Conservation (phyloP, 148 eudicot genomes). For the Polygonum aviculare region DNA sequence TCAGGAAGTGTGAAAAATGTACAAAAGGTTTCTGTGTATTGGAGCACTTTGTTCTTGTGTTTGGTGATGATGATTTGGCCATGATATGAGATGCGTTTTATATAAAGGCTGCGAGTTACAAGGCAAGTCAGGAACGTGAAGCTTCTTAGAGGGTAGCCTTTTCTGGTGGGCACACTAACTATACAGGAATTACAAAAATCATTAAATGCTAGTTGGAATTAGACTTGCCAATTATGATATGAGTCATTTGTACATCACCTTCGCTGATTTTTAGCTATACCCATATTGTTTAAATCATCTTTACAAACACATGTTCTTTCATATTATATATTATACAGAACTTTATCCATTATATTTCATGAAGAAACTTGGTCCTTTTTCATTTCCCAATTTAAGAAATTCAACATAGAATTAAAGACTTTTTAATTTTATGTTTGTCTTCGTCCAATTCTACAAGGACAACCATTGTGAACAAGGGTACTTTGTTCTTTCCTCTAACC, state of each 20-base stretch:
- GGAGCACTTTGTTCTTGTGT: not conserved
- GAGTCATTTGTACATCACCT: not conserved
- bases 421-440: too few species aligned
- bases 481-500: not conserved
- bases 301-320: too few species aligned
- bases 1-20: not conserved
- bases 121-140: not conserved
- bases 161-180: slow-evolving; percentile 4
- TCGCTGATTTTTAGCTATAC: too few species aligned
- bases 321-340: too few species aligned
- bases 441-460: too few species aligned
- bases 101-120: not conserved
- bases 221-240: not conserved
- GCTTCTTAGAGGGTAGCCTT: not conserved
- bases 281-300: too few species aligned
- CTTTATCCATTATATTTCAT: too few species aligned
- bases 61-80: not conserved
- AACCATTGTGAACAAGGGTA: too few species aligned
- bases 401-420: too few species aligned
- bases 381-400: too few species aligned
- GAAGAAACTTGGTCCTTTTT: too few species aligned
- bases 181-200: not conserved
- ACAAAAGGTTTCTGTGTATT: not conserved
- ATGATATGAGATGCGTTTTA: not conserved
- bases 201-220: not conserved